Conservation (phyloP, 1,284 basidiomycete species). For the Ceratobasidium sp. region DNA sequence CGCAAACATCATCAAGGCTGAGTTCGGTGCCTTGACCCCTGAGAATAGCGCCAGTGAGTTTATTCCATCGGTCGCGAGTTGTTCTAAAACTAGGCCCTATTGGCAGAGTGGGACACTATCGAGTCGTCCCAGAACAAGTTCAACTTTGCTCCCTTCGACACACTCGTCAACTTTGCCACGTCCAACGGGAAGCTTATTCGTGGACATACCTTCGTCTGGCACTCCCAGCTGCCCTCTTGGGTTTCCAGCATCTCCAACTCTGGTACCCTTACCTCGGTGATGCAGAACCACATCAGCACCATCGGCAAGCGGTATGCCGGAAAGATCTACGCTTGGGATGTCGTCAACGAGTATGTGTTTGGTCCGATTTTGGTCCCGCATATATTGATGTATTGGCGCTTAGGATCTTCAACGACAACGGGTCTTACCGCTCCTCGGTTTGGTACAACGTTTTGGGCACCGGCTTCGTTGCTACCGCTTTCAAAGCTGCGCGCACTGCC, state of each 20-base stretch:
- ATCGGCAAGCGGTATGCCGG: conserved; percentile 37
- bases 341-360: conserved; percentile 48
- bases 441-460: conserved; percentile 47
- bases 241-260: conserved; percentile 12
- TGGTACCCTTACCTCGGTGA: background rate
- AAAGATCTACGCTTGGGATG: conserved; percentile 50
- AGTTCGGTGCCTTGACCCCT: conserved; percentile 48
- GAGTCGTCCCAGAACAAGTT: conserved; percentile 46
- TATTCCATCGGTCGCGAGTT: background rate
- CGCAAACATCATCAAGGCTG: conserved; percentile 29
- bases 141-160: conserved; percentile 45
- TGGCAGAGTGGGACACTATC: conserved; percentile 26
- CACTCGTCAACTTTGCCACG: conserved; percentile 39
- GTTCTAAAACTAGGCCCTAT: background rate
- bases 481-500: no score
- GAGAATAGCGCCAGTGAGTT: conserved; percentile 47
- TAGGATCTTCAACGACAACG: conserved; percentile 49
- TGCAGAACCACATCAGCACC: conserved; percentile 25
- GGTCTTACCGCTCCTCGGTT: conserved; percentile 46
- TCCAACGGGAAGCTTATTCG: conserved; percentile 46
- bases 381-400: no score
- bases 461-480: conserved; percentile 14
- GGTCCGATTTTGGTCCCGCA: no score
- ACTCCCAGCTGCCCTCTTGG: conserved; percentile 46
- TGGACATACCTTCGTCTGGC: conserved; percentile 47